Evolutionary conservation across 2,329 filamentous ascomycete genomes (phyloP).

Genomic region (Tolypocladium ovalisporum): DNA sequence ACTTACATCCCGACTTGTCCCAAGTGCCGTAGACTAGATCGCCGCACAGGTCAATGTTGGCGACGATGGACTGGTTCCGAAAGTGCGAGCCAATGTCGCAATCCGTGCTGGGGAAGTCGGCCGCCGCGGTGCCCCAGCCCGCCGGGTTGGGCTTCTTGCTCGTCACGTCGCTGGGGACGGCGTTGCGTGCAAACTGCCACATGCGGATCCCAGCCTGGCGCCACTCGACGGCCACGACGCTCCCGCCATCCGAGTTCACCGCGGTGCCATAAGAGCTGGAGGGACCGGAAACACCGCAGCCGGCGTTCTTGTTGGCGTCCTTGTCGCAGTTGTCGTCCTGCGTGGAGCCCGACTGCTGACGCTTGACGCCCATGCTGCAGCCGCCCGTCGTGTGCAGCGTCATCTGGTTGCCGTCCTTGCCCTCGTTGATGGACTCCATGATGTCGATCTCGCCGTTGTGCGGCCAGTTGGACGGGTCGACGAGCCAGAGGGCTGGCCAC

Average conservation of each 20-base stretch:
- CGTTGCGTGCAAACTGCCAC: conserved; percentile 45
- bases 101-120: conserved; percentile 54
- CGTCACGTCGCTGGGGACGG: conserved; percentile 41
- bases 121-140: conserved; percentile 49
- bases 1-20: conserved; percentile 32
- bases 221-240: conserved; percentile 51
- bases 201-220: conserved; percentile 48
- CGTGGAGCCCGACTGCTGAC: conserved; percentile 38
- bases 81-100: conserved; percentile 52
- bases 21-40: conserved; percentile 38
- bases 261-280: conserved; percentile 34
- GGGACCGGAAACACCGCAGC: conserved; percentile 41
- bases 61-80: conserved; percentile 53
- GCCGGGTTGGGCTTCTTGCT: conserved; percentile 44
- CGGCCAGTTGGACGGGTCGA: conserved; percentile 51
- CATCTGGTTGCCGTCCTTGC: conserved; percentile 43
- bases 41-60: conserved; percentile 56
- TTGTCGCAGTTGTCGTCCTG: conserved; percentile 38
- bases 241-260: conserved; percentile 45
- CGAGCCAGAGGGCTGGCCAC: conserved; percentile 58
- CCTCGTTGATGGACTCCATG: conserved; percentile 48
- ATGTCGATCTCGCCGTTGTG: conserved; percentile 53
- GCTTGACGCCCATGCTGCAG: conserved; percentile 42
- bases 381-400: conserved; percentile 44
- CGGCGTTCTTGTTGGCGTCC: conserved; percentile 38